Conservation (phyloP, 1,139 yeast genomes). For the Yamadazyma triangularis region DNA sequence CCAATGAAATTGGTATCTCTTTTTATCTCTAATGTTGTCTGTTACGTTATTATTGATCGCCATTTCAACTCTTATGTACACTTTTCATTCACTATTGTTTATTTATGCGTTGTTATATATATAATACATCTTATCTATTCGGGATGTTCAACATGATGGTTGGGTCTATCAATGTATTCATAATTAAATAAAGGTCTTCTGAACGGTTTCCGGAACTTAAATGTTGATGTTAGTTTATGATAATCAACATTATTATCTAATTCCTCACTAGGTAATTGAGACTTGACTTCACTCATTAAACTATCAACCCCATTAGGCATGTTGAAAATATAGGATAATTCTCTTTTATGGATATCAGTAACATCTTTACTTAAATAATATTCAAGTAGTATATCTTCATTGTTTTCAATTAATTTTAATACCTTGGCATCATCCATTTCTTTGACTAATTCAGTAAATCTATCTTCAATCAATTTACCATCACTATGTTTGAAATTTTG, state of each 20-base stretch:
- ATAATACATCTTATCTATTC: too few species aligned
- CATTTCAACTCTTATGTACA: too few species aligned
- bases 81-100: too few species aligned
- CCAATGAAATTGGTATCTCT: too few species aligned
- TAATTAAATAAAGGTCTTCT: slow-evolving; percentile 27
- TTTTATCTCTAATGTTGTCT: too few species aligned
- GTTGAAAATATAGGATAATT: slow-evolving; percentile 23
- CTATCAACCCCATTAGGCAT: slow-evolving; percentile 16
- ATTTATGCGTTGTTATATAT: too few species aligned
- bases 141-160: slow-evolving; percentile 6
- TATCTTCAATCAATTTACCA: slow-evolving; percentile 10
- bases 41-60: too few species aligned
- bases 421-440: slow-evolving; percentile 24
- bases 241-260: slow-evolving; percentile 9
- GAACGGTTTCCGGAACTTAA: slow-evolving; percentile 24
- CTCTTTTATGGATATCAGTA: slow-evolving; percentile 29
- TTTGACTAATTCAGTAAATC: slow-evolving; percentile 13
- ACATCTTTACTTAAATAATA: slow-evolving; percentile 24
- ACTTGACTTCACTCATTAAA: slow-evolving; percentile 5
- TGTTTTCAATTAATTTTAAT: slow-evolving; percentile 18
- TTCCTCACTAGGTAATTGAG: slow-evolving; percentile 7
- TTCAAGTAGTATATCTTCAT: slow-evolving; percentile 20
- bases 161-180: slow-evolving; percentile 19
- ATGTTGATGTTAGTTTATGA: slow-evolving; percentile 11
- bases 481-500: slow-evolving; percentile 8